Evolutionary conservation across 2,329 filamentous ascomycete genomes (phyloP).

Genomic region (Blastomyces percursus): DNA sequence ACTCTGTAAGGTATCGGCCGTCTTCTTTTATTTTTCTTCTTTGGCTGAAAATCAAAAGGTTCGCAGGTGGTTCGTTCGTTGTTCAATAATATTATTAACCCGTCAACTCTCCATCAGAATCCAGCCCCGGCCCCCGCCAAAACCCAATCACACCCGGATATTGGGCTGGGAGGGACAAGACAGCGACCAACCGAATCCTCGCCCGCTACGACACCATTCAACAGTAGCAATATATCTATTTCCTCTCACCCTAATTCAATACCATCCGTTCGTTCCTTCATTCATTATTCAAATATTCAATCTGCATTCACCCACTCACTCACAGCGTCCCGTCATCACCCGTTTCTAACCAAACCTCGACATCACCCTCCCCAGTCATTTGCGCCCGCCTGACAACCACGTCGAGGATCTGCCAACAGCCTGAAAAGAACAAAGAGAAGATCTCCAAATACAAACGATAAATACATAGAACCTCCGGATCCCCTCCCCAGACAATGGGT

Average conservation of each 20-base stretch:
- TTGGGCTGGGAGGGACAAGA: not conserved
- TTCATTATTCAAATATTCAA: too few relatives aligned
- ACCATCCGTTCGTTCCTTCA: not conserved
- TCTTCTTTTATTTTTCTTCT: too few relatives aligned
- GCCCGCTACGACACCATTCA: not conserved
- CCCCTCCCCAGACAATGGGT: constrained; percentile 36
- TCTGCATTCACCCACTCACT: not conserved
- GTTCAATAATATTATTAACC: too few relatives aligned
- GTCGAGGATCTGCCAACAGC: too few relatives aligned
- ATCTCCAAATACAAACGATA: not conserved
- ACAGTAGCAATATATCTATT: not conserved
- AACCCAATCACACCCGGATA: not conserved
- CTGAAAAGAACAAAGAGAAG: too few relatives aligned
- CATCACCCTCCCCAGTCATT: not conserved
- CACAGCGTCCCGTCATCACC: not conserved
- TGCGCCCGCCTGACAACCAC: not conserved
- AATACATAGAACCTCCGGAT: not conserved
- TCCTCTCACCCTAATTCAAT: not conserved
- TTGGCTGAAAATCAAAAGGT: too few relatives aligned
- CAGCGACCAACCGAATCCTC: not conserved
- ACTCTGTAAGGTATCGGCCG: too few relatives aligned
- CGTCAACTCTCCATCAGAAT: too few relatives aligned
- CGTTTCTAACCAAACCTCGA: not conserved
- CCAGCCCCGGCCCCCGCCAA: not conserved
- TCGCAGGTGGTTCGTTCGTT: too few relatives aligned